Percentiles rank a stretch among this genome's conserved stretches.
phyloP scores from a whole-genome alignment of 1,139 yeast species.

The Saccharomyces uvarum region DNA sequence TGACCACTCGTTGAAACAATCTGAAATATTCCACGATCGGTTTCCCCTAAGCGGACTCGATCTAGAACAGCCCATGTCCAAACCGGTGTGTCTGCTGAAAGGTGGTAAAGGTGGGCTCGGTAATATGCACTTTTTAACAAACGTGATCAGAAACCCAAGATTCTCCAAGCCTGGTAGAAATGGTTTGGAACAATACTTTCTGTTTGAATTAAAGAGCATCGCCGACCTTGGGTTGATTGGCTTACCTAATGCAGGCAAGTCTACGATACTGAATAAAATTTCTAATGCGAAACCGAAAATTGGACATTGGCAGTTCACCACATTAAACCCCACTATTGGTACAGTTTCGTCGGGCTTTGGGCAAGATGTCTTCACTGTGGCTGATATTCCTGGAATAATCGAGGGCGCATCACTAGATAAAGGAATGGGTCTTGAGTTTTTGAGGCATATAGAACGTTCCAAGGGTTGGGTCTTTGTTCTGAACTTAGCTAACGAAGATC shows the following conservation, averaged over 20 bases:
- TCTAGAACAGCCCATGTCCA: constrained; percentile 51
- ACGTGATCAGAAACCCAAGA: constrained; percentile 78
- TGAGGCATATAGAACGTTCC: constrained; percentile 86
- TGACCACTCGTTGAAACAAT: constrained; percentile 53
- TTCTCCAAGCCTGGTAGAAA: constrained; percentile 75
- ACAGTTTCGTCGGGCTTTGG: constrained; percentile 66
- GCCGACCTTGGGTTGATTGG: constrained; percentile 95
- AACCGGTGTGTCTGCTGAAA: constrained; percentile 60
- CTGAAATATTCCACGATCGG: constrained; percentile 56
- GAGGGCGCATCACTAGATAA: constrained; percentile 75
- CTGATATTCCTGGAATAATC: constrained; percentile 94
- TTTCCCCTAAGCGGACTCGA: constrained; percentile 80
- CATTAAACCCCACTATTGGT: constrained; percentile 86
- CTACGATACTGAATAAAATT: constrained; percentile 79
- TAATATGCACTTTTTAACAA: constrained; percentile 85
- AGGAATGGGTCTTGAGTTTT: constrained; percentile 90
- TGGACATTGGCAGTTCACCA: constrained; percentile 96
- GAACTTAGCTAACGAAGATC: constrained; percentile 57
- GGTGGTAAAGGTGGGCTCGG: constrained; percentile 97
- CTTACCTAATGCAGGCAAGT: constrained; percentile 92
- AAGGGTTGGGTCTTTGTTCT: constrained; percentile 84
- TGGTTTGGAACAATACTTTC: constrained; percentile 58
- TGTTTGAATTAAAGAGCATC: constrained; percentile 74
- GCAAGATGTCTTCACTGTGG: constrained; percentile 77
- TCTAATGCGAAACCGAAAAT: constrained; percentile 84